Percentiles rank a stretch among this genome's conserved stretches.
Conservation (phyloP, 164 flowering plant species). For the Chloranthus sessilifolius region DNA sequence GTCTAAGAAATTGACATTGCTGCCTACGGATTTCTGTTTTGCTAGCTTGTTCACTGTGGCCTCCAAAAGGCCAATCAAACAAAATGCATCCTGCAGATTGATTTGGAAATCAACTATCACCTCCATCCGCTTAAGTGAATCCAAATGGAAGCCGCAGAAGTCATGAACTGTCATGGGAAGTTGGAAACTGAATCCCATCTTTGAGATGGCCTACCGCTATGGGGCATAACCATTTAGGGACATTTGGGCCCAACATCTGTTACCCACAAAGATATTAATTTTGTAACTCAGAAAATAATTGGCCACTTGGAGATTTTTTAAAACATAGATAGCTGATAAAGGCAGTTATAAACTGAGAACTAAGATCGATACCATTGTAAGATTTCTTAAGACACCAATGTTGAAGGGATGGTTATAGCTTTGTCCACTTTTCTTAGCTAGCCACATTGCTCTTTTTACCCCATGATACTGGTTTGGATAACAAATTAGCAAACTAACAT, state of each 20-base stretch:
- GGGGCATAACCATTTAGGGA: conserved; percentile 74
- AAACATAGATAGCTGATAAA: conserved; percentile 2
- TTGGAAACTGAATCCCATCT: conserved; percentile 58
- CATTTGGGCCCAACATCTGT: conserved; percentile 68
- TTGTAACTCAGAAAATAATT: not conserved
- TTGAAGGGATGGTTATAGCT: conserved; percentile 59
- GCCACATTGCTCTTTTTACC: conserved; percentile 50
- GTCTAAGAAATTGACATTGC: too few species aligned
- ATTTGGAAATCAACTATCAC: too few species aligned
- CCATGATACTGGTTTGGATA: conserved; percentile 46
- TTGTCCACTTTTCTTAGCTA: conserved; percentile 75
- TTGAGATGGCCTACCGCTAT: conserved; percentile 48
- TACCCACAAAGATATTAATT: not conserved
- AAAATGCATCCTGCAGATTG: too few species aligned
- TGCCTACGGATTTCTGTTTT: too few species aligned
- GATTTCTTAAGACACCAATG: conserved; percentile 43
- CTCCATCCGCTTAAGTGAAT: too few species aligned
- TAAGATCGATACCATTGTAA: conserved; percentile 36
- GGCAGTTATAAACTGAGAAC: conserved; percentile 3
- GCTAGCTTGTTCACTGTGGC: too few species aligned
- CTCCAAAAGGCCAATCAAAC: too few species aligned
- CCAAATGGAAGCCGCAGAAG: too few species aligned
- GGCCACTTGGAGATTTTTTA: not conserved
- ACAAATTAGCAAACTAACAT: not conserved
- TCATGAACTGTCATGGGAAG: conserved; percentile 29